Base-by-base conservation (phyloP, 192 early-diverging fungal genomes). In the Phlyctochytrium planicorne region DNA sequence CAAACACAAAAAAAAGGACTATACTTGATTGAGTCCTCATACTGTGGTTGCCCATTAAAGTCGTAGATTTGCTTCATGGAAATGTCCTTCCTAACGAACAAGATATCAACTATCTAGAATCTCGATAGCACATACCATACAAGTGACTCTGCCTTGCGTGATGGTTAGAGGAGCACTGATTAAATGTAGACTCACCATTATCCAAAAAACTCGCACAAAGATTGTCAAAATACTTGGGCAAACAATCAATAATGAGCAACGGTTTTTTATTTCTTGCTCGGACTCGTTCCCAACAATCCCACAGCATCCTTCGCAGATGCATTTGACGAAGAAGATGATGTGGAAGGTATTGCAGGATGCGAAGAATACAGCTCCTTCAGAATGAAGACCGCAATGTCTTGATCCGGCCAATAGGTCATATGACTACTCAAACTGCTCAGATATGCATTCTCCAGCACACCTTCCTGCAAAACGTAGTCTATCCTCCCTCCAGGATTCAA, bases 381-480 rank as follows among this genome's bases (percentile, higher is more conserved):
- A 27, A 90, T 82, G 62, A 90, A 90, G 24, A 80, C 65, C 20
- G 85, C 79, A 6, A 82, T 78, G 65, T 90, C 88, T 23, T 69
- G 69, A 69, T 91, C 89, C 30, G 69, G 66, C 89, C 88, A 91
- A 66, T 91, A 91, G 30, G 78, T 80, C 75, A 89, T 85, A 71
- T 90, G 88, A 2, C 77, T 83, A 34, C 76, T 81, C 50, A 91
- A 74, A n/a, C 87, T 85, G 17, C 74, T 76, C 34, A 91, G 62
- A 53, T 90, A 89, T n/a, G 87, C 80, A 57, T 90, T 90, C 63
- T 91, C 88, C 29, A 91, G 68, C 31, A 90, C 68, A 3, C 84
- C 81, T 71, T 86, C 88, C 67, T 91, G 89, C 14, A 90, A 50
- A 24, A 73, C 80, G 67, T 78, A 91, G 66, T 91, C 89, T 0